Base-by-base conservation (phyloP, 2,329 filamentous ascomycete genomes). In the Colletotrichum lupini region DNA sequence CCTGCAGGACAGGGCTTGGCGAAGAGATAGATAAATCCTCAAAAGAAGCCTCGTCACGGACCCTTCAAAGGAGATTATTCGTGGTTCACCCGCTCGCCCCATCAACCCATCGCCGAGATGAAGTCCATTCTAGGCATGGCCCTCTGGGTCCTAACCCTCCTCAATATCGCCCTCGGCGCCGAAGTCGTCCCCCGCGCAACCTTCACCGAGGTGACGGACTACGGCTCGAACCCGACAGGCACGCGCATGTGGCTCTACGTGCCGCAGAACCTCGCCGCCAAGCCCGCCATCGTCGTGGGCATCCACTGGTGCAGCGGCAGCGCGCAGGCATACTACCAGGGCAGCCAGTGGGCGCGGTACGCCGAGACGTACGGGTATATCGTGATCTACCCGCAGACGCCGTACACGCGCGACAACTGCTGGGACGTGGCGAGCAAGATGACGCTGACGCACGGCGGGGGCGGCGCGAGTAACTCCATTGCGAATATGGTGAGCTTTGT, bases 371-470 rank as follows among this genome's bases (percentile, higher is more conserved):
- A 88, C 65, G 89, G 89, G 37, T 91, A 88, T 80, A 89, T 92
- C 67, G 79, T 85, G 32, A 84, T 87, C 74, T 88, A 85, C 75
- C 86, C 86, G 3, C 82, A 82, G 76, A 85, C 82, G 11, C 78
- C 78, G 24, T 83, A 82, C 64, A 11, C 59, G 55, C 53, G 78
- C 79, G 16, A 70, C 62, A 85, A 80, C 62, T 92, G 90, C 82
- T 92, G 89, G 86, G 90, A 92, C 76, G 90, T 92, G 7, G 85
- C 88, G 5, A 89, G 86, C 14, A 83, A 84, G 49, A 84, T 82
- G 56, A 82, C 86, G 0, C 81, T 90, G 11, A 86, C 84, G 4
- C 88, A 88, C 71, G 81, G 85, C 59, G 88, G 87, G 14, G 87
- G 87, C 5, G 86, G 86, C 19, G 85, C 88, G 76, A 86, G 83